Conservation (phyloP, 306 rosid species). For the Psophocarpus tetragonolobus region DNA sequence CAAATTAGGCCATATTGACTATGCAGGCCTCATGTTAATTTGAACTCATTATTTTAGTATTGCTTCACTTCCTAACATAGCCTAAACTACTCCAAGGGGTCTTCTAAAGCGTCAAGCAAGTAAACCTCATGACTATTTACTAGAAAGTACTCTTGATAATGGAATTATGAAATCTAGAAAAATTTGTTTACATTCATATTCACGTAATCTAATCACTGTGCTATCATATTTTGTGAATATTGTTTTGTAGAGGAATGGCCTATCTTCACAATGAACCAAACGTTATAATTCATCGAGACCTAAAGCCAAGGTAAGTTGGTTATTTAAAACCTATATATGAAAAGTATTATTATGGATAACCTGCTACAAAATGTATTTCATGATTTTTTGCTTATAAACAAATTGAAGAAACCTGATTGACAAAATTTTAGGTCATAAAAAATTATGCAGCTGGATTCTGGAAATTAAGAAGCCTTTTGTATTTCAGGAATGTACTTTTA, state of each 20-base stretch:
- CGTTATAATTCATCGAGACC: slow-evolving; percentile 88
- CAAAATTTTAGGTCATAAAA: slow-evolving; percentile 21
- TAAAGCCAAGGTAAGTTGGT: slow-evolving; percentile 82
- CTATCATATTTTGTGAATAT: slow-evolving; percentile 42
- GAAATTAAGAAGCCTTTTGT: slow-evolving; percentile 9
- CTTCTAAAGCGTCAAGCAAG: not conserved
- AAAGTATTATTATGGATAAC: slow-evolving; percentile 23
- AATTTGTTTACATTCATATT: slow-evolving; percentile 10
- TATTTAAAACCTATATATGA: slow-evolving; percentile 26
- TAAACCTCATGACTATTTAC: not conserved
- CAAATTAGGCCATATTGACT: not conserved
- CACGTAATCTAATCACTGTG: slow-evolving; percentile 23
- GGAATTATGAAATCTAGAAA: slow-evolving; percentile 6
- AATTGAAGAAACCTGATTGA: slow-evolving; percentile 30
- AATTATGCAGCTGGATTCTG: slow-evolving; percentile 32
- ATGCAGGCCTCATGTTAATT: not conserved
- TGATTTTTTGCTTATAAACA: slow-evolving; percentile 12
- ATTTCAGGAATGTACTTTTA: slow-evolving; percentile 89
- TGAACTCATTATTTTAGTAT: not conserved
- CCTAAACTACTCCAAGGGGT: not conserved
- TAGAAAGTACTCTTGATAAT: too few species aligned
- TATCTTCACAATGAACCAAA: slow-evolving; percentile 97
- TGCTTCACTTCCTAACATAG: not conserved
- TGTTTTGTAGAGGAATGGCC: slow-evolving; percentile 84
- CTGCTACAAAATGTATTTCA: not conserved